Base-by-base conservation (phyloP, 768 basidiomycete species). In the Amanita fuliginea region DNA sequence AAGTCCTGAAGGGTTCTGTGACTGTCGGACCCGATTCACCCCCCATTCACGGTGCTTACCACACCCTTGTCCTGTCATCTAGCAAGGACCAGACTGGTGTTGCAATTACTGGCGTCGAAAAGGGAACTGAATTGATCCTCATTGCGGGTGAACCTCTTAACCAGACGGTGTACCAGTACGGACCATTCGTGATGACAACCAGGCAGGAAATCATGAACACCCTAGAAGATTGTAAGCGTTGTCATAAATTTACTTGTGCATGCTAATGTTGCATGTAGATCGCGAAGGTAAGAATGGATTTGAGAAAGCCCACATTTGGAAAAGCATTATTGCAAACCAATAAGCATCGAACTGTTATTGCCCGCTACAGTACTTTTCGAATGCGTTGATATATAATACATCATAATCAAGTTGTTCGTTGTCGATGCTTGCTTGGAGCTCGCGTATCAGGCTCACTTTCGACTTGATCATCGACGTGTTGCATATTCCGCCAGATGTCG, bases 121-220 rank as follows among this genome's bases (percentile, higher is more conserved):
- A 78, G 41, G 72, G 75, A 44, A 86, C 92, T 0, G 80, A 92
- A 47, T 73, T 91, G 41, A 72, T 94, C 18, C 60, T 98, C 58
- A 86, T 85, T 53, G 81, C 93, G 4, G 94, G 87, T 14, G 86
- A 93, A 65, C 91, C 93, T 11, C 73, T 97, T 4, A 79, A 93
- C 53, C 93, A 97, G 63, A 74, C 79, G 0, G 88, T 97, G 9
- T 75, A 88, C 52, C 93, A 95, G 59, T 82, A 90, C 55, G 87
- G 86, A 3, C 87, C 88, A 6, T 88, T 89, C 58, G 93, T 95
- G 13, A 84, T 94, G 79, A 92, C 86, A 8, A 78, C 75, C 2
- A 71, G 72, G 21, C 77, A 83, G 53, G 92, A 93, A 59, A 87
- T 95, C 32, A 76, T 84, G 59, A 72, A 84, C 61, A 89, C 94